Conservation (phyloP, 441 rosid genomes). For the Croton laevigatus region DNA sequence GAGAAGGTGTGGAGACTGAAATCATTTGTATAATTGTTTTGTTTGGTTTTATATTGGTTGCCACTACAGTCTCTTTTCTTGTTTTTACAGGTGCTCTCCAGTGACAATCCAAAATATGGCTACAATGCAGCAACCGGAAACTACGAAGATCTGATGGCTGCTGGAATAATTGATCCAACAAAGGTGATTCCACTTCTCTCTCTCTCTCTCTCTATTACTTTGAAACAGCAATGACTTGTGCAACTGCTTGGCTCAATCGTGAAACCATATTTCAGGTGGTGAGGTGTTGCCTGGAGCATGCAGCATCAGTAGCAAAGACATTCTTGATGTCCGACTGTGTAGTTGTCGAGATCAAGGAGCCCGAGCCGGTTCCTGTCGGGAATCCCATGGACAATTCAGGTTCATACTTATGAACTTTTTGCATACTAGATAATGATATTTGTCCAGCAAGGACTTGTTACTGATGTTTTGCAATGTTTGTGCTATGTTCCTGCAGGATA, state of each 20-base stretch:
- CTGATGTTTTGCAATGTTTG: conserved; percentile 9
- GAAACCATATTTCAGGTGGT: conserved; percentile 55
- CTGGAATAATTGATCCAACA: conserved; percentile 93
- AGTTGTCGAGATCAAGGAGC: conserved; percentile 87
- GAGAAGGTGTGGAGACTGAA: conserved; percentile 51
- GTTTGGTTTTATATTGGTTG: not conserved
- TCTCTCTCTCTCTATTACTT: no score
- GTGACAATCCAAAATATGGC: conserved; percentile 57
- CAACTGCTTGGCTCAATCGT: no score
- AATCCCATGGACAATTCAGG: conserved; percentile 97
- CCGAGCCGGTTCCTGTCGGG: conserved; percentile 59
- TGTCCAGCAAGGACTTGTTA: not conserved
- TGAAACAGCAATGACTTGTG: no score
- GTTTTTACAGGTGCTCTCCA: conserved; percentile 59
- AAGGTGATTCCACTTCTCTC: conserved; percentile 41
- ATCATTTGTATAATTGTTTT: not conserved
- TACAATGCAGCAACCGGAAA: conserved; percentile 93
- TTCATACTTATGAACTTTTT: conserved; percentile 12
- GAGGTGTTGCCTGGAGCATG: conserved; percentile 95
- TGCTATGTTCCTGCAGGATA: conserved; percentile 37
- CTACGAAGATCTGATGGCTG: conserved; percentile 96
- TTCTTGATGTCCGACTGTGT: conserved; percentile 94
- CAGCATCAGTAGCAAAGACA: conserved; percentile 83
- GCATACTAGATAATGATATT: not conserved
- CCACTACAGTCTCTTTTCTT: not conserved